Percentiles rank a stretch among this genome's conserved stretches.
phyloP scores from a whole-genome alignment of 2,329 filamentous ascomycete genomes.

The Arthrinium puccinioides region DNA sequence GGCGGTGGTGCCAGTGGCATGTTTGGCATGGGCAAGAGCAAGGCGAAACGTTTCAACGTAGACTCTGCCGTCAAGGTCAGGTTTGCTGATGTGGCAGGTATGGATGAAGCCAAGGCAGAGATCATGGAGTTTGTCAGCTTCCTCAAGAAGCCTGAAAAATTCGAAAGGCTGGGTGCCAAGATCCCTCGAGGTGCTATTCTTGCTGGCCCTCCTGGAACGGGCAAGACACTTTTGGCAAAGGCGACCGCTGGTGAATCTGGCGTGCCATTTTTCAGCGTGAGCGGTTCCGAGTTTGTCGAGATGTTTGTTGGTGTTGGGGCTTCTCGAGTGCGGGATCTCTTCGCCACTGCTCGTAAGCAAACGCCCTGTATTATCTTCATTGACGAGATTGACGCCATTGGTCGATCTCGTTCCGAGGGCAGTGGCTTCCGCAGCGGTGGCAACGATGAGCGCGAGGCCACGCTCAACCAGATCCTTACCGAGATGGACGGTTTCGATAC shows the following conservation, averaged over 20 bases:
- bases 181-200: constrained; percentile 95
- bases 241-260: constrained; percentile 94
- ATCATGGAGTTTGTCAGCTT: constrained; percentile 99
- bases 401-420: constrained; percentile 77
- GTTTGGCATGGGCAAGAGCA: constrained; percentile 93
- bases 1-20: constrained; percentile 68
- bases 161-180: constrained; percentile 91
- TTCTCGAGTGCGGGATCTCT: constrained; percentile 89
- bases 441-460: constrained; percentile 95
- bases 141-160: constrained; percentile 85
- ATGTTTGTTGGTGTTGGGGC: constrained; percentile 99
- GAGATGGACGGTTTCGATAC: constrained; percentile 99
- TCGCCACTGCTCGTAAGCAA: constrained; percentile 89
- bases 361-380: constrained; percentile 99
- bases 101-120: constrained; percentile 96
- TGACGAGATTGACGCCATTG: constrained; percentile 97
- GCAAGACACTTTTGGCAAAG: constrained; percentile 96
- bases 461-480: constrained; percentile 94
- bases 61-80: constrained; percentile 96
- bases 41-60: constrained; percentile 95
- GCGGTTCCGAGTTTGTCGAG: constrained; percentile 97
- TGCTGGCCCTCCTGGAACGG: constrained; percentile 94
- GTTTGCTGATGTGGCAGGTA: constrained; percentile 91
- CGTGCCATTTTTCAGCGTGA: constrained; percentile 97
- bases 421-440: constrained; percentile 74